Conservation (phyloP, 352 stramenopile species). For the Phytophthora sp. region DNA sequence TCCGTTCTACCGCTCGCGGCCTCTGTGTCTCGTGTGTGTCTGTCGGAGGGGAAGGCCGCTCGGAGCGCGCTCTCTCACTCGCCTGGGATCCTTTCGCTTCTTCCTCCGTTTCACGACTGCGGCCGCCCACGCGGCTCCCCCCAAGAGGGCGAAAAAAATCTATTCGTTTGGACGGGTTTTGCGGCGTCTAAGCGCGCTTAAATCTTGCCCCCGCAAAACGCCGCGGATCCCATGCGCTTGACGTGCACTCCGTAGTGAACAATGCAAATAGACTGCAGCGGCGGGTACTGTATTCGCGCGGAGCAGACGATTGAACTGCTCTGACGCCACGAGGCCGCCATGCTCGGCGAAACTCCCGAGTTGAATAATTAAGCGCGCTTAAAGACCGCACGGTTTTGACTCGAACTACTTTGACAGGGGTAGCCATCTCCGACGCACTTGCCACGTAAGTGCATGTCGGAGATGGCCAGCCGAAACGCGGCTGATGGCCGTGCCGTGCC, state of each 20-base stretch:
- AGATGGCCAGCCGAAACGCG: background rate
- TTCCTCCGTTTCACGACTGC: constrained; percentile 82
- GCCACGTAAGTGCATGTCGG: constrained; percentile 21
- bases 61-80: constrained; percentile 19
- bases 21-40: constrained; percentile 15
- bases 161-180: constrained; percentile 20
- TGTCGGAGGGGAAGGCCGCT: constrained; percentile 25
- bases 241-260: too few species aligned
- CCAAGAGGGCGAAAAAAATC: constrained; percentile 31
- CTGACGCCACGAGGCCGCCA: too few species aligned
- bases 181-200: constrained; percentile 36
- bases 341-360: constrained; percentile 1
- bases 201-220: too few species aligned
- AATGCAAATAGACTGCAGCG: background rate
- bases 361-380: constrained; percentile 44
- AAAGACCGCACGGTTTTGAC: constrained; percentile 9
- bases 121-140: constrained; percentile 28
- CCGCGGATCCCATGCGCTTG: too few species aligned
- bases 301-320: too few species aligned
- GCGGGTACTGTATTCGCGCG: background rate
- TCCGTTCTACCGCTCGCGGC: constrained; percentile 10
- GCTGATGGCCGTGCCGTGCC: constrained; percentile 6
- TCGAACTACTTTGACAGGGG: constrained; percentile 19
- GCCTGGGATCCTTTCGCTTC: constrained; percentile 42
- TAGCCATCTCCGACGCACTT: constrained; percentile 20